Conservation (phyloP, 2,329 filamentous ascomycete species). For the Beauveria brongniartii region DNA sequence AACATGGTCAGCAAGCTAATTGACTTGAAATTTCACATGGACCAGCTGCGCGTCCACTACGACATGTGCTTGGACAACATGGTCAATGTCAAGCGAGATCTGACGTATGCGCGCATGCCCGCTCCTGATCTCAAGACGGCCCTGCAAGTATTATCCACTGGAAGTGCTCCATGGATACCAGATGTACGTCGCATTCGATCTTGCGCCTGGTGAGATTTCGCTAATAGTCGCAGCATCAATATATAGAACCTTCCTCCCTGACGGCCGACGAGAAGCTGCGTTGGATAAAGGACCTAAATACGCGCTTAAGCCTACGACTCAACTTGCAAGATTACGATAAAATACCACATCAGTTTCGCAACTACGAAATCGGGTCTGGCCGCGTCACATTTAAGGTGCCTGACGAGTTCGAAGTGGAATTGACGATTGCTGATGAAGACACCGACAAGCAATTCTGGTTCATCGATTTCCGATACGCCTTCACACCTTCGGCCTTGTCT, state of each 20-base stretch:
- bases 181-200: conserved; percentile 46
- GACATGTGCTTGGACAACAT: conserved; percentile 53
- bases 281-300: conserved; percentile 74
- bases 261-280: conserved; percentile 64
- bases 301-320: conserved; percentile 72
- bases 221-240: conserved; percentile 55
- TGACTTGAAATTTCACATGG: conserved; percentile 72
- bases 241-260: conserved; percentile 65
- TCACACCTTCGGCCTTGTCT: conserved; percentile 56
- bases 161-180: conserved; percentile 69
- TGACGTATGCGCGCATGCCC: conserved; percentile 66
- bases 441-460: conserved; percentile 83
- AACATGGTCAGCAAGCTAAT: conserved; percentile 79
- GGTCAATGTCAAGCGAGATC: conserved; percentile 63
- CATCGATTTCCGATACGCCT: conserved; percentile 81
- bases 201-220: background rate
- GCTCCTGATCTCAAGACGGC: conserved; percentile 90
- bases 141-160: conserved; percentile 72
- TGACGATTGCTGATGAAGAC: conserved; percentile 84
- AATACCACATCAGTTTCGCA: conserved; percentile 64
- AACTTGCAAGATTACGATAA: conserved; percentile 74
- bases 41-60: conserved; percentile 53
- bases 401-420: conserved; percentile 84
- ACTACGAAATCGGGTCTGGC: conserved; percentile 76
- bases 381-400: conserved; percentile 79